A percentile compares a stretch with the other conserved stretches of the same genome.
Evolutionary conservation across 2,329 filamentous ascomycete species (phyloP).

Genomic region (Clarireedia homoeocarpa): DNA sequence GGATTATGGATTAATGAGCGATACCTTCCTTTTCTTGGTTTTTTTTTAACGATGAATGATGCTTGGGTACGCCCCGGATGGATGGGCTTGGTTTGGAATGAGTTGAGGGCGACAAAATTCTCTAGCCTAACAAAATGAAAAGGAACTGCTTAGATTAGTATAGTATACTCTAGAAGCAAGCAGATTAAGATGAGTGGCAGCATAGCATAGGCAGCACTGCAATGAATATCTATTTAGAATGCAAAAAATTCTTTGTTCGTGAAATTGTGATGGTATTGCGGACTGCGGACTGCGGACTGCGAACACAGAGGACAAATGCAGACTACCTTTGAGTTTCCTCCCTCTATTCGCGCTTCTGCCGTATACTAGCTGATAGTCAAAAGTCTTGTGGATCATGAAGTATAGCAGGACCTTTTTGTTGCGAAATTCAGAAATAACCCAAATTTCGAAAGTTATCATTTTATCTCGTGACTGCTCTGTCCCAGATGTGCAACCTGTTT

Average conservation of each 20-base stretch:
- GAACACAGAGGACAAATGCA: not conserved
- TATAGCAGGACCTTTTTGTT: no score
- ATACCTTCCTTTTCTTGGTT: not conserved
- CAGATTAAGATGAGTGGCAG: not conserved
- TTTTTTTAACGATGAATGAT: not conserved
- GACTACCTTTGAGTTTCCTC: no score
- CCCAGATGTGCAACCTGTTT: no score
- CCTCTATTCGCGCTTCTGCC: no score
- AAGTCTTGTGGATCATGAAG: no score
- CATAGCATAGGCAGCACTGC: not conserved
- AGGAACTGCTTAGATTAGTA: not conserved
- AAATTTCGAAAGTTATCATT: no score
- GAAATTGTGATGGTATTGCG: not conserved
- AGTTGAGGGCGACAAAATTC: not conserved
- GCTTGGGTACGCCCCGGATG: not conserved
- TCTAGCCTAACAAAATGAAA: not conserved
- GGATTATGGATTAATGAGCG: constrained; percentile 10
- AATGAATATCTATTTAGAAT: not conserved
- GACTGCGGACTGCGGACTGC: not conserved
- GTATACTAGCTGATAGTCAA: no score
- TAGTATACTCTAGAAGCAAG: not conserved
- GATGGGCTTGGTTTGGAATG: not conserved
- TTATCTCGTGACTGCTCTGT: no score
- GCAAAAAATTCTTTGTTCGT: no score
- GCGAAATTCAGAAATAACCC: no score